Evolutionary conservation across 2,329 filamentous ascomycete species (phyloP).

Genomic region (Ascochyta rabiei): DNA sequence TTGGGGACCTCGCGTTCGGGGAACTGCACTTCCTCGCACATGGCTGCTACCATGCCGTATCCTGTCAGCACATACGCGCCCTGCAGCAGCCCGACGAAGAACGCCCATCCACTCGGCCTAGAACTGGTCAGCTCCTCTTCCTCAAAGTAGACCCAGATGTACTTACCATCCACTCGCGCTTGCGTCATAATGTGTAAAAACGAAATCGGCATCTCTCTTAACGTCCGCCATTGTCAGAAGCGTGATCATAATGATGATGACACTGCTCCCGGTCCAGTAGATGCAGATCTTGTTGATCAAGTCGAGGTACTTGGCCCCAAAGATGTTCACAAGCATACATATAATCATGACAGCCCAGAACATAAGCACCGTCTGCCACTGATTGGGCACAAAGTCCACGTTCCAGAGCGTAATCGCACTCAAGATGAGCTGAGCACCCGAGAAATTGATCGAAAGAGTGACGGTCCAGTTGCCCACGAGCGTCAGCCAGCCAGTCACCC

Average conservation of each 20-base stretch:
- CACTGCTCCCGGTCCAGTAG: conserved; percentile 71
- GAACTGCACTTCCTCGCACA: conserved; percentile 75
- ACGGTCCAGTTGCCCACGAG: conserved; percentile 77
- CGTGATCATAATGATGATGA: conserved; percentile 71
- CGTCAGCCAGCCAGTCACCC: conserved; percentile 74
- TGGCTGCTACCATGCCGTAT: conserved; percentile 73
- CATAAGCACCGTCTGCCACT: conserved; percentile 72
- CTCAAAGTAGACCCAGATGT: background rate
- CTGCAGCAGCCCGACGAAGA: conserved; percentile 73
- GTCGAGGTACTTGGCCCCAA: conserved; percentile 66
- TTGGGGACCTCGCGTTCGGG: conserved; percentile 72
- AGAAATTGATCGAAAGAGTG: conserved; percentile 69
- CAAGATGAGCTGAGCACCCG: conserved; percentile 67
- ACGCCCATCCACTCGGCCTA: conserved; percentile 71
- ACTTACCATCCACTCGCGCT: conserved; percentile 66
- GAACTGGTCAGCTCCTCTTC: background rate
- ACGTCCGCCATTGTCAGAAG: conserved; percentile 66
- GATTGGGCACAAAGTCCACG: conserved; percentile 70
- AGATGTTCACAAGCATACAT: conserved; percentile 69
- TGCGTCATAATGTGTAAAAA: conserved; percentile 72
- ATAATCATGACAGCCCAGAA: conserved; percentile 75
- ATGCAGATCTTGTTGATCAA: conserved; percentile 76
- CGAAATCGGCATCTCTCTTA: conserved; percentile 65
- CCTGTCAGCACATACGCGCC: conserved; percentile 67
- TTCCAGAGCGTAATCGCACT: conserved; percentile 72